A percentile compares a stretch with the other conserved stretches of the same genome.
phyloP scores from a whole-genome alignment of 2,329 filamentous ascomycete species.

The Aspergillus spinulosporus region DNA sequence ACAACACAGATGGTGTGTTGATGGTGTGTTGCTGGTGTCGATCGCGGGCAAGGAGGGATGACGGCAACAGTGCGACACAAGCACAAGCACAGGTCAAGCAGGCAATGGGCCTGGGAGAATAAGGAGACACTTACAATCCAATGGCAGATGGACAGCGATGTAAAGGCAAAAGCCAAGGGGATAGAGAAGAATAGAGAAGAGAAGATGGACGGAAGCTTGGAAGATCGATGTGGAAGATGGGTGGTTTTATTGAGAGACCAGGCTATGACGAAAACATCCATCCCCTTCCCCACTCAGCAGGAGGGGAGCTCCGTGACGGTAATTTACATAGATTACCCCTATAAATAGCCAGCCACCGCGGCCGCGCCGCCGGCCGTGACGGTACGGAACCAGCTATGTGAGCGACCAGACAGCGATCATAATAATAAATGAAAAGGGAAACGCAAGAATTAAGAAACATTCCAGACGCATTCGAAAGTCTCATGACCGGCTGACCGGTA shows the following conservation, averaged over 20 bases:
- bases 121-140: constrained; percentile 9
- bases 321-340: background rate
- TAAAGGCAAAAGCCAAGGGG: background rate
- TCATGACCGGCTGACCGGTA: background rate
- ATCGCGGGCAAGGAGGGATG: constrained; percentile 25
- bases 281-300: constrained; percentile 5
- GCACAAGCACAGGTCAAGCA: background rate
- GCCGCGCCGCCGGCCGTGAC: background rate
- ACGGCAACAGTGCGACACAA: constrained; percentile 21
- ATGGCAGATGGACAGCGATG: background rate
- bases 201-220: constrained; percentile 5
- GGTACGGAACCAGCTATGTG: background rate
- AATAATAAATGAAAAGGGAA: too few species aligned
- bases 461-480: background rate
- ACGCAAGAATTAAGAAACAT: background rate
- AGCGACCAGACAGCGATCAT: too few species aligned
- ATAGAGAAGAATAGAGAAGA: background rate
- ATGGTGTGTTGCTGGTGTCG: constrained; percentile 21
- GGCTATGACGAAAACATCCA: constrained; percentile 8
- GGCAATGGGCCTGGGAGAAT: background rate
- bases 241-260: constrained; percentile 7
- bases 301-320: constrained; percentile 6
- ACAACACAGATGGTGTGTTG: constrained; percentile 14
- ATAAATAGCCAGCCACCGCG: background rate
- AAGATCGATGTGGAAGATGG: constrained; percentile 13